Evolutionary conservation across 2,329 filamentous ascomycete species (phyloP), one percentile per base, ranked within the genome.

Genomic region (Iodosphaeria phyllophila): DNA sequence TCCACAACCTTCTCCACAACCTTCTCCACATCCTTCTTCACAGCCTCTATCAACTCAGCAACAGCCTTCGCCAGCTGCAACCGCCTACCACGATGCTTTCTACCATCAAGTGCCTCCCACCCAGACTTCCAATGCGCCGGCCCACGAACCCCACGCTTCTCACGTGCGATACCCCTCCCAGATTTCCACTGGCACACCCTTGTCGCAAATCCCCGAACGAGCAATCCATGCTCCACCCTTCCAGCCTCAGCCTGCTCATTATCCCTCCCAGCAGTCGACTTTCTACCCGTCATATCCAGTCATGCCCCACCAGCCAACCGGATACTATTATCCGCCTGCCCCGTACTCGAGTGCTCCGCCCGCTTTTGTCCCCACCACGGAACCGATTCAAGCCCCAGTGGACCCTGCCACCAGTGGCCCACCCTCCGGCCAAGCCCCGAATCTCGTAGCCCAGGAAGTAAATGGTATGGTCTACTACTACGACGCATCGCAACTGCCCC

Each of bases 401-500:
- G 44, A 60, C 21, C 30, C 34, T 15, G 37, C 44, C n/a, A 49
- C 52, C 23, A 35, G 41, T 15, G 40, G 43, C 16, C 50, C 54
- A 16, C 67, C 64, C 34, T 49, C 54, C 3, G 59, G 58, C 11
- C 65, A 66, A 29, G 63, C 75, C 12, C 40, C 56, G 11, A 64
- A 57, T 33, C 46, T 70, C 20, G 64, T 75, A 23, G 80, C 82
- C 0, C 84, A 93, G 47, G 86, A 95, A 53, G 73, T 74, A 34
- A 92, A 92, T 37, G 89, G 89, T 32, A 95, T 91, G 65, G 83
- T 92, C 1, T 95, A 92, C 48, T 98, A 92, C 46, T 84, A 83
- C 40, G 78, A 92, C 42, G 64, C 79, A 6, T 63, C 72, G n/a
- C 74, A 83, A 42, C 54, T 84, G 23, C 56, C 67, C 14, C 52